Conservation (phyloP, 352 stramenopile species). For the Pythium angustatum region DNA sequence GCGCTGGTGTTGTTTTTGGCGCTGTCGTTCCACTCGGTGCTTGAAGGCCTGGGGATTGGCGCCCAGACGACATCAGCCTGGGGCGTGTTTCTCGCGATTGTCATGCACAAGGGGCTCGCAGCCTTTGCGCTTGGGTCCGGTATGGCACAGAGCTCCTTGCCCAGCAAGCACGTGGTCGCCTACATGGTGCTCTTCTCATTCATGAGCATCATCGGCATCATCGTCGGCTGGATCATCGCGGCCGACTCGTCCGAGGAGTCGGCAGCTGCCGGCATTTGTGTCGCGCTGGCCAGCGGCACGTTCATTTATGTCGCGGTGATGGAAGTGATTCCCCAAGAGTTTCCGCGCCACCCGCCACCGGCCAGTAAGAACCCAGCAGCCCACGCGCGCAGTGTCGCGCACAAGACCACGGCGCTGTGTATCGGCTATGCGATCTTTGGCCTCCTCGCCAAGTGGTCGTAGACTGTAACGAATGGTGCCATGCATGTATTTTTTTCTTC, state of each 20-base stretch:
- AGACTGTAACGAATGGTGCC: neutral
- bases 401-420: conserved; percentile 61
- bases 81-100: conserved; percentile 76
- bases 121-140: conserved; percentile 72
- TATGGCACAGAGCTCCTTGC: conserved; percentile 63
- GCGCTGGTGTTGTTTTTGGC: conserved; percentile 76
- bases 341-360: conserved; percentile 44
- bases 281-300: conserved; percentile 73
- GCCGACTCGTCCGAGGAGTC: conserved; percentile 43
- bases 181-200: conserved; percentile 61
- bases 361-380: conserved; percentile 23
- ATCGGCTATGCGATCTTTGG: conserved; percentile 77
- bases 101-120: conserved; percentile 79
- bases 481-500: conserved; percentile 5
- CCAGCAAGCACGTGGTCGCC: conserved; percentile 38
- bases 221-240: conserved; percentile 48
- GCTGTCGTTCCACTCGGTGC: conserved; percentile 80
- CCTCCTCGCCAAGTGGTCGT: conserved; percentile 78
- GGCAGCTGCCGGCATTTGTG: conserved; percentile 47
- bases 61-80: conserved; percentile 68
- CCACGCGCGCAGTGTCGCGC: conserved; percentile 14
- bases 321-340: conserved; percentile 85
- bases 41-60: conserved; percentile 76
- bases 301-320: conserved; percentile 89
- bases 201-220: conserved; percentile 57